Percentiles rank a stretch among this genome's conserved stretches.
phyloP scores from a whole-genome alignment of 2,329 filamentous ascomycete genomes.

The Fusarium annulatum region DNA sequence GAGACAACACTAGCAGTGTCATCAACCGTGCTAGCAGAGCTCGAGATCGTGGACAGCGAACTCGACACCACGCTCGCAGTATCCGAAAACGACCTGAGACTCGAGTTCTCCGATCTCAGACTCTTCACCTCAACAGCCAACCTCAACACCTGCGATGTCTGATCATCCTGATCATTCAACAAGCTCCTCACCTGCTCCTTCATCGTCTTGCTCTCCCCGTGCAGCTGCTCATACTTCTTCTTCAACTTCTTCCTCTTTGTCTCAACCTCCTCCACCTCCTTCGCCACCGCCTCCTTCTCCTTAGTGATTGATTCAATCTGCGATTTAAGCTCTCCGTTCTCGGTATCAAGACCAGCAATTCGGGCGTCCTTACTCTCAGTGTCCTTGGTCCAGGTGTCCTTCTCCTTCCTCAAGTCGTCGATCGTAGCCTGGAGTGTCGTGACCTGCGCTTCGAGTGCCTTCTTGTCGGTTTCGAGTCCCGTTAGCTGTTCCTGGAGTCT shows the following conservation, averaged over 20 bases:
- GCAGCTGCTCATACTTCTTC: slow-evolving; percentile 39
- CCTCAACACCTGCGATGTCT: slow-evolving; percentile 37
- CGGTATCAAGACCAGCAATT: slow-evolving; percentile 36
- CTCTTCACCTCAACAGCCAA: slow-evolving; percentile 38
- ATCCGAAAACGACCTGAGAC: slow-evolving; percentile 34
- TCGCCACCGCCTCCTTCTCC: slow-evolving; percentile 40
- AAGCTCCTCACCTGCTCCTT: slow-evolving; percentile 34
- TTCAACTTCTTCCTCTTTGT: slow-evolving; percentile 41
- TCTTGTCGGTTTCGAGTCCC: slow-evolving; percentile 39
- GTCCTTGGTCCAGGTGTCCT: slow-evolving; percentile 37
- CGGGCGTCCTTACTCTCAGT: slow-evolving; percentile 38
- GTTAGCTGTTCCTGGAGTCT: slow-evolving; percentile 35
- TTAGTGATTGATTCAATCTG: slow-evolving; percentile 39
- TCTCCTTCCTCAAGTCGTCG: slow-evolving; percentile 38
- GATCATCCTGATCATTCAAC: slow-evolving; percentile 41
- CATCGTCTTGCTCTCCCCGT: slow-evolving; percentile 31
- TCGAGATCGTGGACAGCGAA: slow-evolving; percentile 32
- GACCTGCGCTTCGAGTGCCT: slow-evolving; percentile 34
- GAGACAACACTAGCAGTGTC: slow-evolving; percentile 31
- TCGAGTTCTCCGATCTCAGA: slow-evolving; percentile 40
- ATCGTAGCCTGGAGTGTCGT: slow-evolving; percentile 37
- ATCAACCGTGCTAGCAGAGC: slow-evolving; percentile 21
- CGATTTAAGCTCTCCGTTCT: slow-evolving; percentile 41
- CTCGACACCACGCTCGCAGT: slow-evolving; percentile 38
- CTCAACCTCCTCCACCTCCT: slow-evolving; percentile 39